These are phyloP conservation scores for Globisporangium takayamanum DNA, from an alignment of 352 stramenopile species.

Conservation along the genomic window DNA sequence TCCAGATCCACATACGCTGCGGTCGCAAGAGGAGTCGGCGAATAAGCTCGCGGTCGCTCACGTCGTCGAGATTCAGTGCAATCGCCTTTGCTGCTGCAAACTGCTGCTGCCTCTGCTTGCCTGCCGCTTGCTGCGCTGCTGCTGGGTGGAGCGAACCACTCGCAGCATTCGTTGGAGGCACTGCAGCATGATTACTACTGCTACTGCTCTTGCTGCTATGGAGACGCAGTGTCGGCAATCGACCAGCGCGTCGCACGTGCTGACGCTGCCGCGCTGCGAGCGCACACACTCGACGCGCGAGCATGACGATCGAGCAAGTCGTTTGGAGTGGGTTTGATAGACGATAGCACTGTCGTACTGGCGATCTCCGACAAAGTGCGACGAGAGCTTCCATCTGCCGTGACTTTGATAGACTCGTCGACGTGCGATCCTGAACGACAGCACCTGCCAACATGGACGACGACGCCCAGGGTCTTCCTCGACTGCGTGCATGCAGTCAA, in stretches of 20 bases:
- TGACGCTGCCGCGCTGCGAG: constrained; percentile 5
- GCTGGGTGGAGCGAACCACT: neutral
- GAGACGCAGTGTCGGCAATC: neutral
- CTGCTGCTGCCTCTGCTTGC: neutral
- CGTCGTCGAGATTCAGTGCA: constrained; percentile 10
- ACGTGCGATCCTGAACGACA: too few species aligned
- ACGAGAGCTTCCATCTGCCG: neutral
- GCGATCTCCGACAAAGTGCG: neutral
- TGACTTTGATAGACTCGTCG: too few species aligned
- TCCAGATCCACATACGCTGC: constrained; percentile 55
- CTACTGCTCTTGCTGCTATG: neutral
- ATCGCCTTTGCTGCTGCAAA: neutral
- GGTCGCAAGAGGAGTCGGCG: constrained; percentile 31
- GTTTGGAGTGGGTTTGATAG: neutral
- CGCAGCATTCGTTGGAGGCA: too few species aligned
- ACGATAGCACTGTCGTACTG: neutral
- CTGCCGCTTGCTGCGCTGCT: neutral
- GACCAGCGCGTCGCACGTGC: neutral
- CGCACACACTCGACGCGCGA: constrained; percentile 8
- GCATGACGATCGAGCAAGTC: constrained; percentile 5
- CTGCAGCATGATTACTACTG: neutral
- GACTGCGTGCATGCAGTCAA: too few species aligned
- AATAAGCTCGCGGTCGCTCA: constrained; percentile 43
- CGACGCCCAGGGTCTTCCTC: too few species aligned
- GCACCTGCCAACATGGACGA: too few species aligned